A percentile compares a stretch with the other conserved stretches of the same genome.
Evolutionary conservation across 352 stramenopile species (phyloP).

Genomic region (Pythium rhizo-oryzae): DNA sequence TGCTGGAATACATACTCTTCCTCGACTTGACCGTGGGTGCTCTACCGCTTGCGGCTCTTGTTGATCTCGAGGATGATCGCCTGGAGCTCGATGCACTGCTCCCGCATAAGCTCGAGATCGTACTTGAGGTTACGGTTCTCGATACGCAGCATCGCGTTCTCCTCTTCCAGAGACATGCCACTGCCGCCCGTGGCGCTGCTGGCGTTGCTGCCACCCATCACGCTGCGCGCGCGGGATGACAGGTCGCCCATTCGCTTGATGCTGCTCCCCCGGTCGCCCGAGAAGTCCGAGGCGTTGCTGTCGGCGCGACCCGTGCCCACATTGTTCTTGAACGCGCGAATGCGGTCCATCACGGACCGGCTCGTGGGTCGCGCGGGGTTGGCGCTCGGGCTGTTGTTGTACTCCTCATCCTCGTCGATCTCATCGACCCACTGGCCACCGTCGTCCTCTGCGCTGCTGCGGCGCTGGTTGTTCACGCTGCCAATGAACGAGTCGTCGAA

Average conservation of each 20-base stretch:
- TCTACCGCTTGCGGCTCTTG: constrained; percentile 86
- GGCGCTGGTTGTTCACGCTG: constrained; percentile 37
- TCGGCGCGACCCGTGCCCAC: constrained; percentile 27
- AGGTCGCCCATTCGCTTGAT: constrained; percentile 81
- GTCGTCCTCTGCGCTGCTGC: constrained; percentile 27
- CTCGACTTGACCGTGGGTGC: not conserved
- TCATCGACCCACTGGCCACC: constrained; percentile 40
- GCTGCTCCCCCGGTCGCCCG: constrained; percentile 42
- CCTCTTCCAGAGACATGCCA: constrained; percentile 76
- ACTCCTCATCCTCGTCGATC: constrained; percentile 34
- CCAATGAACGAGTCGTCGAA: constrained; percentile 44
- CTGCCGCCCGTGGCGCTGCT: constrained; percentile 66
- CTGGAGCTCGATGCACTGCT: constrained; percentile 88
- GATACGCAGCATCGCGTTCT: constrained; percentile 87
- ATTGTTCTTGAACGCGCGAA: constrained; percentile 65
- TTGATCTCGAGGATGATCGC: constrained; percentile 91
- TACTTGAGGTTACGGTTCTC: constrained; percentile 90
- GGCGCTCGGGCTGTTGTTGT: constrained; percentile 18
- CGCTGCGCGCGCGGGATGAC: constrained; percentile 67
- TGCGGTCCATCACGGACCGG: constrained; percentile 59
- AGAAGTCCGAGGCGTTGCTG: constrained; percentile 25
- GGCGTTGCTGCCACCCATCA: constrained; percentile 65
- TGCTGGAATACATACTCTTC: constrained; percentile 30
- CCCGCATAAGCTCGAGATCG: constrained; percentile 87
- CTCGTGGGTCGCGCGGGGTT: constrained; percentile 23